Evolutionary conservation across 1,284 basidiomycete genomes (phyloP).

Genomic region (Pyrrhoderma lamaoense): DNA sequence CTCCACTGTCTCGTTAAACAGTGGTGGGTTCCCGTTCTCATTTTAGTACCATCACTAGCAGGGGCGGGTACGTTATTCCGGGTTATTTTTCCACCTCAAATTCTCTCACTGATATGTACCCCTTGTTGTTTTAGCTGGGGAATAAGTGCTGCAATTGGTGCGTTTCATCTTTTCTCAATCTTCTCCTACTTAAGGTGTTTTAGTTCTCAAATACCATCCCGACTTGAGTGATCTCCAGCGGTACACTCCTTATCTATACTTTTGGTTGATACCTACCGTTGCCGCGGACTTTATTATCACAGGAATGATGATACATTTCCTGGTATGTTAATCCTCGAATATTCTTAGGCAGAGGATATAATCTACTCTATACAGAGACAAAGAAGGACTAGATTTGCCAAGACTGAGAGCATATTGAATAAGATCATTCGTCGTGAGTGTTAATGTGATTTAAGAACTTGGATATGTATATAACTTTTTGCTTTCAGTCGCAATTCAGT

Average conservation of each 20-base stretch:
- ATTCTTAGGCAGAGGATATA: background rate
- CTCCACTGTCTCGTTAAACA: background rate
- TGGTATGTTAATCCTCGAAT: constrained; percentile 1
- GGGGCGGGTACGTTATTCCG: background rate
- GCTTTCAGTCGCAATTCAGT: constrained; percentile 7
- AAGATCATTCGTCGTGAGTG: constrained; percentile 7
- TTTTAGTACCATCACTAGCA: constrained; percentile 1
- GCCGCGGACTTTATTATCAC: constrained; percentile 1
- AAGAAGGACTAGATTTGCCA: constrained; percentile 4
- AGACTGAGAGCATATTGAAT: constrained; percentile 1
- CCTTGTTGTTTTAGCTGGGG: constrained; percentile 5
- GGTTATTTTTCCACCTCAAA: too few species aligned
- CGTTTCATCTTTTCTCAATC: background rate
- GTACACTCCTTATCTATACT: constrained; percentile 2
- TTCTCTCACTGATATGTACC: background rate
- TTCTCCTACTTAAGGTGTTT: background rate
- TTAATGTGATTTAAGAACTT: background rate
- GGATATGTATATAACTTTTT: background rate
- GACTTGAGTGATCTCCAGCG: background rate
- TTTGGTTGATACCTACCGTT: constrained; percentile 5
- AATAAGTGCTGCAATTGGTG: background rate
- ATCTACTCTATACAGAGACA: background rate
- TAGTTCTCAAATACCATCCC: background rate
- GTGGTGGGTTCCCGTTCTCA: background rate
- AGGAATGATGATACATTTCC: constrained; percentile 2